Evolutionary conservation across 1,284 basidiomycete genomes (phyloP).

Genomic region (Rhodotorula sp.): DNA sequence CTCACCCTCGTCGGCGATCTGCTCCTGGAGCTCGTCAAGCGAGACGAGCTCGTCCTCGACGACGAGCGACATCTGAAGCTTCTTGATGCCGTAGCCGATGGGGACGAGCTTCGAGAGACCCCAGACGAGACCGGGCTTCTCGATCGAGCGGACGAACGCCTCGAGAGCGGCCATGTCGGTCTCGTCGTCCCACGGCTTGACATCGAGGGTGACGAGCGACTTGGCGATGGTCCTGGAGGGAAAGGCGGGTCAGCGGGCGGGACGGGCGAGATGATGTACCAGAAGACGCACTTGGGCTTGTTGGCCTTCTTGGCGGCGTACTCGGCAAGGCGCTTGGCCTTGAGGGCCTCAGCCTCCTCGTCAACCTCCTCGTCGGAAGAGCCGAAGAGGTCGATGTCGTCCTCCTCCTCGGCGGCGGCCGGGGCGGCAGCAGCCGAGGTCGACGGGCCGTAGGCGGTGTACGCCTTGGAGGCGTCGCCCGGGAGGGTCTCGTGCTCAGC

Average conservation of each 20-base stretch:
- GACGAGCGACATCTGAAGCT: slow-evolving; percentile 85
- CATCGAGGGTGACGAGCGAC: slow-evolving; percentile 94
- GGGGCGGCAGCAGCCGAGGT: slow-evolving; percentile 53
- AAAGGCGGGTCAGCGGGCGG: background rate
- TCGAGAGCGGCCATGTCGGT: slow-evolving; percentile 93
- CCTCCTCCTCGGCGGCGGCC: slow-evolving; percentile 67
- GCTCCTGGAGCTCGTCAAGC: slow-evolving; percentile 88
- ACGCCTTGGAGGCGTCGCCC: slow-evolving; percentile 76
- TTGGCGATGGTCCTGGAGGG: slow-evolving; percentile 67
- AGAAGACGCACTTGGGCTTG: slow-evolving; percentile 62
- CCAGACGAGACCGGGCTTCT: slow-evolving; percentile 93
- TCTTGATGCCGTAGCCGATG: slow-evolving; percentile 89
- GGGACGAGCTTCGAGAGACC: slow-evolving; percentile 67
- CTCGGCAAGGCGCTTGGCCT: slow-evolving; percentile 90
- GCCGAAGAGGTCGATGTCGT: slow-evolving; percentile 90
- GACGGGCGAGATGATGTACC: too few relatives aligned
- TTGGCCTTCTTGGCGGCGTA: slow-evolving; percentile 92
- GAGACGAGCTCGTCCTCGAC: slow-evolving; percentile 96
- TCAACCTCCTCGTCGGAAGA: slow-evolving; percentile 86
- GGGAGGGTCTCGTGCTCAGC: slow-evolving; percentile 75
- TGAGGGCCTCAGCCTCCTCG: slow-evolving; percentile 89
- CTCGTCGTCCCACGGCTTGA: slow-evolving; percentile 98
- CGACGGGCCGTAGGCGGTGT: slow-evolving; percentile 54
- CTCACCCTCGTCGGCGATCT: slow-evolving; percentile 68
- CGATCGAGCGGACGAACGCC: slow-evolving; percentile 77